These are phyloP conservation scores for Cladosporium sp. DNA, from an alignment of 2,329 filamentous ascomycete species.

Conservation along the genomic window DNA sequence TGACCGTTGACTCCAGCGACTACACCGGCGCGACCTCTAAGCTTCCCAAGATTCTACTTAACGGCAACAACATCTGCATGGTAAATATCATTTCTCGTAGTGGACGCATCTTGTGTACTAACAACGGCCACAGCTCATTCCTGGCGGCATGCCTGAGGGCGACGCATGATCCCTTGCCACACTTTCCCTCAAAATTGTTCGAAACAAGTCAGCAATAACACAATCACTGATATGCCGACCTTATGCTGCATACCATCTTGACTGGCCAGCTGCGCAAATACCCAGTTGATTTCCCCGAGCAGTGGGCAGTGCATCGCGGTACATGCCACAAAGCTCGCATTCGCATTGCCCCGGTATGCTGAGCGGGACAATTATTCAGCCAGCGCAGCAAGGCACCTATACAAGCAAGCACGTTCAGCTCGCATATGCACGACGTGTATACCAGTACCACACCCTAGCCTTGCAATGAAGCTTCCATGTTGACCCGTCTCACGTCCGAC, in stretches of 20 bases:
- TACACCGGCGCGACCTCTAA: constrained; percentile 86
- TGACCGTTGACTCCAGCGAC: constrained; percentile 61
- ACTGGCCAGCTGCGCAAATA: background rate
- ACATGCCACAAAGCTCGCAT: constrained; percentile 11
- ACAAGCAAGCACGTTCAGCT: background rate
- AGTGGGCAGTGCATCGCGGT: background rate
- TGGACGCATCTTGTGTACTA: background rate
- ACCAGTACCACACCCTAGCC: background rate
- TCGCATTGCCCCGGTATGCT: constrained; percentile 3
- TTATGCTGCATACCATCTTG: background rate
- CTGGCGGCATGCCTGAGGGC: constrained; percentile 30
- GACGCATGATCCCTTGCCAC: constrained; percentile 19
- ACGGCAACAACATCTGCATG: constrained; percentile 99
- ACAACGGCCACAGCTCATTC: constrained; percentile 27
- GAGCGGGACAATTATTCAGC: constrained; percentile 2
- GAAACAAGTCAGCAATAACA: background rate
- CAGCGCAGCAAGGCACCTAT: background rate
- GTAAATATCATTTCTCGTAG: constrained; percentile 52
- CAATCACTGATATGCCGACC: background rate
- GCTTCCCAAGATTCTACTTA: constrained; percentile 90
- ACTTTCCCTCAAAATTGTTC: background rate
- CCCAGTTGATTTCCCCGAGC: background rate
- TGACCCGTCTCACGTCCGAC: background rate
- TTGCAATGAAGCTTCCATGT: constrained; percentile 4
- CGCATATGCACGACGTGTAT: constrained; percentile 1